These are phyloP conservation scores for Lentithecium fluviatile DNA, from an alignment of 495 filamentous ascomycete genomes.

Conservation along the genomic window DNA sequence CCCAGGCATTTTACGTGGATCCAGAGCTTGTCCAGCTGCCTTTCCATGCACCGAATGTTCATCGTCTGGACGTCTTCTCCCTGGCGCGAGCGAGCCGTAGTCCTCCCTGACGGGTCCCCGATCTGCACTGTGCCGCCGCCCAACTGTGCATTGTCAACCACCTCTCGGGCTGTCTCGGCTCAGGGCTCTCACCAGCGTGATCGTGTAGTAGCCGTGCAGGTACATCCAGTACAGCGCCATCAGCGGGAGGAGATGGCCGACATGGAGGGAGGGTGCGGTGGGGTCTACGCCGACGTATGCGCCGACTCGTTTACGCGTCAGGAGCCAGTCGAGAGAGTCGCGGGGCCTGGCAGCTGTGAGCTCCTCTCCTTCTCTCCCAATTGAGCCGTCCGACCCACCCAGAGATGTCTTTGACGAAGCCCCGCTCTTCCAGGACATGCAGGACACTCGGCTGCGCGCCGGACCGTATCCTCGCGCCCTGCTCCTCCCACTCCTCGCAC, in stretches of 20 bases:
- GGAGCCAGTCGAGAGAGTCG: conserved; percentile 62
- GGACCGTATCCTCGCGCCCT: conserved; percentile 50
- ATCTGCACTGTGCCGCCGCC: conserved; percentile 67
- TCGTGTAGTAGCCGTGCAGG: conserved; percentile 71
- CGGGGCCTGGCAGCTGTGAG: conserved; percentile 17
- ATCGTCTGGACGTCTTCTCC: conserved; percentile 55
- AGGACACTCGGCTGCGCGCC: conserved; percentile 65
- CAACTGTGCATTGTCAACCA: conserved; percentile 4
- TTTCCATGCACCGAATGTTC: conserved; percentile 74
- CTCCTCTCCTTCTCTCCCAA: conserved; percentile 8
- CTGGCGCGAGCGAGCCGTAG: conserved; percentile 63
- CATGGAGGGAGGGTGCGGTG: conserved; percentile 84
- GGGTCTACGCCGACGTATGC: conserved; percentile 92
- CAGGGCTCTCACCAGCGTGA: conserved; percentile 59
- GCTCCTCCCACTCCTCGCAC: conserved; percentile 18
- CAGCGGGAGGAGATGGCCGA: conserved; percentile 88
- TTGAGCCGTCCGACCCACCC: conserved; percentile 57
- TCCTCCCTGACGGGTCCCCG: conserved; percentile 81
- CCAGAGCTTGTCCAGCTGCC: conserved; percentile 79
- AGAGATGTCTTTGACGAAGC: conserved; percentile 74
- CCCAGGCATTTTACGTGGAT: conserved; percentile 64
- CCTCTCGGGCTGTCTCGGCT: background rate
- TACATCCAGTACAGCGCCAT: conserved; percentile 96
- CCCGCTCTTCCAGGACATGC: conserved; percentile 73
- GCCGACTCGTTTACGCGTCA: conserved; percentile 68